Conservation (phyloP, 495 filamentous ascomycete genomes). For the Durotheca rogersii region DNA sequence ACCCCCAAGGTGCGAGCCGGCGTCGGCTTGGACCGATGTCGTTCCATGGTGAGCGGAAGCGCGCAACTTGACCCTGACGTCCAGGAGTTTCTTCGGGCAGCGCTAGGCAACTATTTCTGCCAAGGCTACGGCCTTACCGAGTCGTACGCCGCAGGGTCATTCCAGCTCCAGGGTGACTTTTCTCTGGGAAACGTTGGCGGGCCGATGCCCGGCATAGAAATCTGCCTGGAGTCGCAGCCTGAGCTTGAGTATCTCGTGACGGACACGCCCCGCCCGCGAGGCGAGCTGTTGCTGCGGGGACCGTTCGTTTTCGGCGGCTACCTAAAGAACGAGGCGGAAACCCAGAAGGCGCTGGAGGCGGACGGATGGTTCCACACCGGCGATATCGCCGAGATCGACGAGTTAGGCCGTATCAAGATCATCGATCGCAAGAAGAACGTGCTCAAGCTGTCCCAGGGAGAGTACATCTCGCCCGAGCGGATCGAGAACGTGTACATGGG, state of each 20-base stretch:
- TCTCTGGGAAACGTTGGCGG: constrained; percentile 79
- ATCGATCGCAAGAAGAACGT: constrained; percentile 98
- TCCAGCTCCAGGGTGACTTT: constrained; percentile 69
- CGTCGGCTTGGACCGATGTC: constrained; percentile 73
- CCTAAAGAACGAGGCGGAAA: constrained; percentile 85
- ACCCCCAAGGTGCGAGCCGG: constrained; percentile 80
- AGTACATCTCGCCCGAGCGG: constrained; percentile 96
- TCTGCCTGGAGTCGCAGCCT: constrained; percentile 81
- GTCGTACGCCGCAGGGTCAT: constrained; percentile 77
- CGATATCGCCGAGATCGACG: constrained; percentile 83
- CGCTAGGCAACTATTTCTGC: constrained; percentile 73
- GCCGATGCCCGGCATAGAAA: constrained; percentile 65
- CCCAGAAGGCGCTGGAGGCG: constrained; percentile 72
- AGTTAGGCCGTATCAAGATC: constrained; percentile 82
- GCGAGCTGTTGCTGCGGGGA: constrained; percentile 84
- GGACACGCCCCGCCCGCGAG: constrained; percentile 90
- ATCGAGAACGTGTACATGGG: constrained; percentile 92
- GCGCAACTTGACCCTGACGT: constrained; percentile 87
- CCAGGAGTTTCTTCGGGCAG: constrained; percentile 83
- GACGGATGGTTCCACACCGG: constrained; percentile 98
- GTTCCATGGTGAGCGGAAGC: constrained; percentile 80
- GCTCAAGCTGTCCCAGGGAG: constrained; percentile 94
- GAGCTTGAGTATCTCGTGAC: constrained; percentile 93
- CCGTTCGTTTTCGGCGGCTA: constrained; percentile 79
- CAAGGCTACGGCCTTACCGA: constrained; percentile 97